Base-by-base conservation (phyloP, 345 rosid species). In the Salix brachista region DNA sequence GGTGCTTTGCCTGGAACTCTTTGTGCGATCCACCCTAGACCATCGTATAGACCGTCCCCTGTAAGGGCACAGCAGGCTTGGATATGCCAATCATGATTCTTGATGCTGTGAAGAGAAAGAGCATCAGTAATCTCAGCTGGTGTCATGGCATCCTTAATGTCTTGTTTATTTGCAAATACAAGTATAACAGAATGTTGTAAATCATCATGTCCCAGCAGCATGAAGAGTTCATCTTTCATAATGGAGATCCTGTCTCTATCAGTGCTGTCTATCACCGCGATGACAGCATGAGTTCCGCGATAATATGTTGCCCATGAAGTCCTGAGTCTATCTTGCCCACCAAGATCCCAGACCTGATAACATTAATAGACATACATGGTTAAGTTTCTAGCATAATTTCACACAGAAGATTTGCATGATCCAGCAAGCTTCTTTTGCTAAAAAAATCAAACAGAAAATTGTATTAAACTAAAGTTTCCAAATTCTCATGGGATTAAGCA, bases 271-370 rank as follows among this genome's bases (percentile, higher is more conserved):
- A 96, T 90, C 66, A 96, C 97, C 39, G 75, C 97, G 58, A 94
- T 89, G 30, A 92, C 88, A 28, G 97, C 95, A 83, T 96, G 93
- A 23, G 98, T 93, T 82, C 98, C 98, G 8, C 96, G 90, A 65
- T 92, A 96, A 75, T 93, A 93, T 50, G 98, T 96, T 41, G 94
- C 95, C 99, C 99, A 96, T 1, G 99, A 96, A 64, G 95, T 89
- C 76, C 99, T 84, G 25, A 96, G 88, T 74, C 98, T 86, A 19
- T 94, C 98, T 88, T 96, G 99, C 58, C 99, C 99, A 1, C 99
- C 98, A 46, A 96, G 92, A 82, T 96, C 98, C 98, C 97, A 96
- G 3, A 90, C 98, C 97, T 93, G 86, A 26, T 67, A 30, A 52
- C 7, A 50, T 34, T 30, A 72, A n/a, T 23, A 48, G 54, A 48